phyloP scores from a whole-genome alignment of 2,329 filamentous ascomycete genomes.

The Juglanconis oblonga region DNA sequence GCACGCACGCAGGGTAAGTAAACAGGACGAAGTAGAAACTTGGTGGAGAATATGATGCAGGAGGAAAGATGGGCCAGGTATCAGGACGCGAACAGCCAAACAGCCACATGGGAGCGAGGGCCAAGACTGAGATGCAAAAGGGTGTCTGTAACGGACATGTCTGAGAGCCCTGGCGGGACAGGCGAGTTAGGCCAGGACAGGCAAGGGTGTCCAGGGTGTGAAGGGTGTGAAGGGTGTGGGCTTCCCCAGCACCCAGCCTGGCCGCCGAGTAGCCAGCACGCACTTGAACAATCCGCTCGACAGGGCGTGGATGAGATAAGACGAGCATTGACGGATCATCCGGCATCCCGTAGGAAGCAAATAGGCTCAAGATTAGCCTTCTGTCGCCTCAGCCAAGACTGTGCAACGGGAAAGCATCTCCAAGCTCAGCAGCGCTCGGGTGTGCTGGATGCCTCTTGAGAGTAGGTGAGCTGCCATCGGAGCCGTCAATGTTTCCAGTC shows the following conservation, averaged over 20 bases:
- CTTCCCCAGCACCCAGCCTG: background rate
- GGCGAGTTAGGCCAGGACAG: background rate
- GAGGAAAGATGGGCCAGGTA: background rate
- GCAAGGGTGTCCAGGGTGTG: background rate
- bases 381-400: background rate
- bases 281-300: background rate
- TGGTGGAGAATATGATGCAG: constrained; percentile 9
- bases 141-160: constrained; percentile 15
- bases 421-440: background rate
- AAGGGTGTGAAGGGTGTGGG: background rate
- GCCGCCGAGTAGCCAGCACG: background rate
- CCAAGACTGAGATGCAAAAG: background rate
- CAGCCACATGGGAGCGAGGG: background rate
- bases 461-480: background rate
- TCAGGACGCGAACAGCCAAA: background rate
- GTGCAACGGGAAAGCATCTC: background rate
- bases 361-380: background rate
- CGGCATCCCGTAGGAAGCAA: background rate
- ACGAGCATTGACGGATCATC: background rate
- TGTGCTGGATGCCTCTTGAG: background rate
- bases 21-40: constrained; percentile 16
- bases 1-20: background rate
- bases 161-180: constrained; percentile 13
- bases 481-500: background rate
- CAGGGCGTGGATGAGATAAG: background rate